These are phyloP conservation scores for Colletotrichum nymphaeae DNA, from an alignment of 2,329 filamentous ascomycete species.

Conservation along the genomic window DNA sequence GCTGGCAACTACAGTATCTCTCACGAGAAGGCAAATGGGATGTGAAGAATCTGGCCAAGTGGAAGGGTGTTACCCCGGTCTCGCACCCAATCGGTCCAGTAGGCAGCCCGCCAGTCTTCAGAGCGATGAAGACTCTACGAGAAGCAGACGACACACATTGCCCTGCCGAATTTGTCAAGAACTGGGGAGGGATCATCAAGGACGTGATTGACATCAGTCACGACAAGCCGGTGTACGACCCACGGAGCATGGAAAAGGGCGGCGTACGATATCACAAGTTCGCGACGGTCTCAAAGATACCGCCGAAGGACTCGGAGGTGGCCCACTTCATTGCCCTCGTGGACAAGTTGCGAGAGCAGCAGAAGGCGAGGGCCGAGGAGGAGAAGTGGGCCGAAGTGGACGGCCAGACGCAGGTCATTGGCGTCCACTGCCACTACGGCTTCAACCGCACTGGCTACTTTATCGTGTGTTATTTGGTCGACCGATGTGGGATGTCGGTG, in stretches of 20 bases:
- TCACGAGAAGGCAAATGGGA: constrained; percentile 96
- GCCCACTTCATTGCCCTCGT: constrained; percentile 65
- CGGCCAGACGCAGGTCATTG: constrained; percentile 65
- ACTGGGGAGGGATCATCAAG: constrained; percentile 75
- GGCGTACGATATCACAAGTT: constrained; percentile 86
- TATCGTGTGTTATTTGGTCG: constrained; percentile 90
- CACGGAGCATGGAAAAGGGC: constrained; percentile 72
- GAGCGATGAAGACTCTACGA: constrained; percentile 91
- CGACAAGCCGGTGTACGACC: constrained; percentile 90
- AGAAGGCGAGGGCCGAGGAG: constrained; percentile 57
- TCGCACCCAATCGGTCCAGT: constrained; percentile 76
- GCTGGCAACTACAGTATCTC: constrained; percentile 92
- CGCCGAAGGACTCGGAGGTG: constrained; percentile 71
- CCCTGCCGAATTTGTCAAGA: constrained; percentile 75
- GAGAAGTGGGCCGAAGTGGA: constrained; percentile 55
- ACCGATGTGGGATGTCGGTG: constrained; percentile 77
- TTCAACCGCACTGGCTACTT: constrained; percentile 96
- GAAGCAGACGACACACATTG: constrained; percentile 89
- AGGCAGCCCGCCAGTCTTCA: constrained; percentile 70
- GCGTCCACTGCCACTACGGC: constrained; percentile 95
- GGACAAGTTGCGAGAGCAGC: constrained; percentile 69
- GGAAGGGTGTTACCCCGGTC: constrained; percentile 83
- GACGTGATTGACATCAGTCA: constrained; percentile 92
- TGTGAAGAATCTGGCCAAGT: constrained; percentile 94
- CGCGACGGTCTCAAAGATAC: constrained; percentile 91